phyloP scores from a whole-genome alignment of 2,329 filamentous ascomycete species.

The Sporothrix globosa region DNA sequence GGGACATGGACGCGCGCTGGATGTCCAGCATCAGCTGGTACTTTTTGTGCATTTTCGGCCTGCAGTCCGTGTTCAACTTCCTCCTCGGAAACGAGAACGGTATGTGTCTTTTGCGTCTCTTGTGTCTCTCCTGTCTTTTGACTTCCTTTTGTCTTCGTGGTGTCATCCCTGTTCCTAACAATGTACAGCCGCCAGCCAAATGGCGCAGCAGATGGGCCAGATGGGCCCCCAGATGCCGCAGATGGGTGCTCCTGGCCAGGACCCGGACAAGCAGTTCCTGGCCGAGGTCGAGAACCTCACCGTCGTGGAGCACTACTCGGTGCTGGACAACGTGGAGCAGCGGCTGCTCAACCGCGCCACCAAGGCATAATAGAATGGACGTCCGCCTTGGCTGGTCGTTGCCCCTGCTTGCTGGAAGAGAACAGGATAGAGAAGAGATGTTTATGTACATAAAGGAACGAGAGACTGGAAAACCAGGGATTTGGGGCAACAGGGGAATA shows the following conservation, averaged over 20 bases:
- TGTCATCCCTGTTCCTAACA: constrained; percentile 33
- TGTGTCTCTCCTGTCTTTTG: background rate
- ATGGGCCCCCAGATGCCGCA: constrained; percentile 54
- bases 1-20: constrained; percentile 96
- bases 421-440: background rate
- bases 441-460: constrained; percentile 1
- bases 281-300: constrained; percentile 94
- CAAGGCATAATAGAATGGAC: constrained; percentile 21
- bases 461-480: background rate
- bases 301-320: constrained; percentile 90
- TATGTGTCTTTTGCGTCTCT: constrained; percentile 47
- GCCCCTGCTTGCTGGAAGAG: background rate
- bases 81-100: constrained; percentile 94
- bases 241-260: constrained; percentile 83
- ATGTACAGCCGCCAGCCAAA: constrained; percentile 77
- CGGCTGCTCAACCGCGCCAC: constrained; percentile 66
- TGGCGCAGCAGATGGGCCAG: constrained; percentile 86
- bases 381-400: background rate
- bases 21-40: constrained; percentile 99
- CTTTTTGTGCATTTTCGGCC: constrained; percentile 93
- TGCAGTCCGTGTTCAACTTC: constrained; percentile 97
- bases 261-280: constrained; percentile 93
- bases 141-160: background rate
- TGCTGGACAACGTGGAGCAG: constrained; percentile 85
- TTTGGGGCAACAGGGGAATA: background rate